phyloP scores from a whole-genome alignment of 108 stramenopile species.

The Skeletonema tropicum region DNA sequence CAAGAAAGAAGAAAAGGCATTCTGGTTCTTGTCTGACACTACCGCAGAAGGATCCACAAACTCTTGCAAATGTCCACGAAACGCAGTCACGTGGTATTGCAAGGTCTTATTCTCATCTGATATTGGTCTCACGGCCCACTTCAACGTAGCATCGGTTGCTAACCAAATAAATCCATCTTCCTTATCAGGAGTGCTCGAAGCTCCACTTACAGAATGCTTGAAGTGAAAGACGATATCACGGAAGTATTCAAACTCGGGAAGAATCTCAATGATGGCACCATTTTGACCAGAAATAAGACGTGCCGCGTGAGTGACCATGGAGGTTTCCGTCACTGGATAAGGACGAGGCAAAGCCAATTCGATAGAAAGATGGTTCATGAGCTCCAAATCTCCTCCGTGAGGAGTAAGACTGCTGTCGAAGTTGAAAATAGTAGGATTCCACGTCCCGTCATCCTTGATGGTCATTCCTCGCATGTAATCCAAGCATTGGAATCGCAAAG shows the following conservation, averaged over 20 bases:
- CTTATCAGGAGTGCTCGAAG: constrained; percentile 68
- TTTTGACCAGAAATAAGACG: constrained; percentile 78
- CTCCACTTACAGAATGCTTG: constrained; percentile 89
- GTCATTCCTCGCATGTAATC: constrained; percentile 92
- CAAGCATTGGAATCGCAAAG: constrained; percentile 89
- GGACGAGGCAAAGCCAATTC: constrained; percentile 83
- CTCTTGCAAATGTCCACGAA: constrained; percentile 69
- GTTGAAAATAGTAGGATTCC: constrained; percentile 87
- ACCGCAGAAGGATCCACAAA: constrained; percentile 61
- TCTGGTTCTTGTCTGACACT: constrained; percentile 55
- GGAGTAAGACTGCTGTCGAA: constrained; percentile 80
- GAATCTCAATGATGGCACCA: constrained; percentile 91
- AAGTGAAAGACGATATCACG: constrained; percentile 98
- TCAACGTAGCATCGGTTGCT: constrained; percentile 81
- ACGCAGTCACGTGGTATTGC: constrained; percentile 77
- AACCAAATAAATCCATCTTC: constrained; percentile 76
- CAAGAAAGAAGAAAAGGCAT: constrained; percentile 75
- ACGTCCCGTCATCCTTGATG: constrained; percentile 68
- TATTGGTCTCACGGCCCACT: constrained; percentile 72
- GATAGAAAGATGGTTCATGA: constrained; percentile 84
- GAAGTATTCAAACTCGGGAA: constrained; percentile 97
- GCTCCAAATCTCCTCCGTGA: constrained; percentile 76
- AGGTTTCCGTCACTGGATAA: constrained; percentile 65
- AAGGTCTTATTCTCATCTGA: constrained; percentile 68
- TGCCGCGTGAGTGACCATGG: constrained; percentile 71